Evolutionary conservation across 2,329 filamentous ascomycete species (phyloP), one percentile per base, ranked within the genome.

Genomic region (Neonectria magnoliae): DNA sequence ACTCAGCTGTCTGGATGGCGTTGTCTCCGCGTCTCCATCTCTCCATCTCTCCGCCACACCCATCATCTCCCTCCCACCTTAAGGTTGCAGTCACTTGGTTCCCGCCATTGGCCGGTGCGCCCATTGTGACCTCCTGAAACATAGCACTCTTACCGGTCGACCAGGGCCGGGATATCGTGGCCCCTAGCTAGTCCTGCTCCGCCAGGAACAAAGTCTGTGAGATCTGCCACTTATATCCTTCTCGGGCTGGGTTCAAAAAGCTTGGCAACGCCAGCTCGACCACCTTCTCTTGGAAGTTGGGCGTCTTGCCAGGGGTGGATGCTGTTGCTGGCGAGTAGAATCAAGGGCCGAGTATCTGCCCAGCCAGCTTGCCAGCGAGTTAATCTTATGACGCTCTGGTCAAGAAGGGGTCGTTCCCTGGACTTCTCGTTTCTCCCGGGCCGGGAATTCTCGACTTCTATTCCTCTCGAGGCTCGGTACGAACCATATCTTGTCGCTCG

Each of bases 221-320:
- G 70, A 73, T 72, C 70, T 72, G 56, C 67, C 57, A 58, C 48
- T 64, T 58, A 45, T n/a, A 25, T 42, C 57, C 33, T 50, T 44
- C 52, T 60, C 44, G 59, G 22, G 41, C 50, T 57, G 57, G 62
- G 42, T 36, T 61, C 57, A 45, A 36, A 47, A 61, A 62, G 45
- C 68, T 66, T 60, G 62, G 63, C 67, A 57, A 55, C 47, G 33
- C 36, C 56, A 62, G 52, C 54, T 48, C 47, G 44, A 51, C 60
- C 53, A 59, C 14, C 56, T 55, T 31, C 57, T 42, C 50, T 59
- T 58, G 25, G 25, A 25, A 6, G 25, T 25, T 25, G 54, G 38
- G 36, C 25, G 18, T 38, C 47, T 55, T 61, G 45, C 48, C 57
- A 41, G 20, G 57, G 52, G 57, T 16, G 14, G 50, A 11, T 5